Conservation (phyloP, 1,284 basidiomycete species). For the Ustilago esculenta region DNA sequence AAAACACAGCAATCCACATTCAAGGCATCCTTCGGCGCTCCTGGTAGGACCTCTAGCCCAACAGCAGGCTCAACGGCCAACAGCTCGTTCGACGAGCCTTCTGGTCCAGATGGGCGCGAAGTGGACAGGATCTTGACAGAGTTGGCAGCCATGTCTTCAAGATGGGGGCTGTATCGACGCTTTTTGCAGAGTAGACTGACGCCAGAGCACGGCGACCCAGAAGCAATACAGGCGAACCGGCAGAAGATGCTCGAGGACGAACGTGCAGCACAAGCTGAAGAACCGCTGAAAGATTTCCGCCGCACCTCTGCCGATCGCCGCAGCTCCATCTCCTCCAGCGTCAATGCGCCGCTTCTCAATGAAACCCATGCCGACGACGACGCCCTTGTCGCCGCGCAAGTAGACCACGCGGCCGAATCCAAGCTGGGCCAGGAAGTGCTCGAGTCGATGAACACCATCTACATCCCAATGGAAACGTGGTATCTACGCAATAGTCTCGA, state of each 20-base stretch:
- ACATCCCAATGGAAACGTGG: conserved; percentile 90
- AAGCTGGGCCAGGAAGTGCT: conserved; percentile 75
- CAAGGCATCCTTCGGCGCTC: conserved; percentile 68
- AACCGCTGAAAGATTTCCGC: conserved; percentile 44
- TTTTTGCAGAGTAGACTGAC: conserved; percentile 80
- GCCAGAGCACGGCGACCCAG: conserved; percentile 67
- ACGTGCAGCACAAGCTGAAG: conserved; percentile 30
- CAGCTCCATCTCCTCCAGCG: conserved; percentile 23
- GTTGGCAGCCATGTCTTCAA: conserved; percentile 83
- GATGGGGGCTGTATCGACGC: conserved; percentile 89
- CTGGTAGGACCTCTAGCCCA: conserved; percentile 63
- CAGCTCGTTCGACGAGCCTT: conserved; percentile 71
- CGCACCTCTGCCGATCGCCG: conserved; percentile 43
- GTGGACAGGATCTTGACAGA: conserved; percentile 89
- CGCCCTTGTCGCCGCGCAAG: neutral
- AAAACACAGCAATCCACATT: conserved; percentile 65
- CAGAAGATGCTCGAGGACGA: conserved; percentile 20
- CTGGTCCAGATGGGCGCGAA: conserved; percentile 82
- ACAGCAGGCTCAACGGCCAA: conserved; percentile 68
- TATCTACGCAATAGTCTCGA: conserved; percentile 87
- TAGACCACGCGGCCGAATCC: conserved; percentile 70
- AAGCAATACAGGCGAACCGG: neutral
- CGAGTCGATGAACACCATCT: conserved; percentile 74
- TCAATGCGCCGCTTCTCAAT: neutral
- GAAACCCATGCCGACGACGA: conserved; percentile 4